A percentile compares a stretch with the other conserved stretches of the same genome.
Conservation (phyloP, 2,329 filamentous ascomycete species). For the Xylaria sp. region DNA sequence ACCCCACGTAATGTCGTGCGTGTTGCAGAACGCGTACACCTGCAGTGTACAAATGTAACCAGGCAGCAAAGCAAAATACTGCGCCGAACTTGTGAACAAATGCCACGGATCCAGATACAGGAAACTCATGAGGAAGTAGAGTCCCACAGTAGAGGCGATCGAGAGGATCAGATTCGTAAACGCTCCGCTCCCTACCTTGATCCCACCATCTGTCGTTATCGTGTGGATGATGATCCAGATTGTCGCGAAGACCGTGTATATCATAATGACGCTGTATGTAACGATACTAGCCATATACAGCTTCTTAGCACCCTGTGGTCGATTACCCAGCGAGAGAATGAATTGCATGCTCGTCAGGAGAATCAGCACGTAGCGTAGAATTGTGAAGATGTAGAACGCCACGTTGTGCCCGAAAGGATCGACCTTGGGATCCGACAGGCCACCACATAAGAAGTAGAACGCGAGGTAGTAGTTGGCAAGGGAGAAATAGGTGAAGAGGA, state of each 20-base stretch:
- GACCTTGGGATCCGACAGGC: constrained; percentile 78
- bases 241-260: constrained; percentile 89
- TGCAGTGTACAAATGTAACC: constrained; percentile 97
- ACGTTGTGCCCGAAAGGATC: constrained; percentile 94
- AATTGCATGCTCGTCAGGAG: constrained; percentile 95
- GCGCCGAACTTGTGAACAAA: constrained; percentile 91
- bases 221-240: constrained; percentile 92
- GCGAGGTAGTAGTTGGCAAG: constrained; percentile 99
- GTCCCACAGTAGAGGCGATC: constrained; percentile 85
- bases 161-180: constrained; percentile 96
- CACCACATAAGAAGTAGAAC: constrained; percentile 97
- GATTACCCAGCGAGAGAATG: constrained; percentile 94
- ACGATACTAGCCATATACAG: constrained; percentile 91
- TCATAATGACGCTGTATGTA: constrained; percentile 93
- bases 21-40: constrained; percentile 99
- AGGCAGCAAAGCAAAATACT: constrained; percentile 94
- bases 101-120: constrained; percentile 99
- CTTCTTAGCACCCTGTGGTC: constrained; percentile 92
- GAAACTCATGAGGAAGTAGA: constrained; percentile 97
- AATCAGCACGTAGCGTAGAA: constrained; percentile 86
- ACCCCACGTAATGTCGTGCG: constrained; percentile 98
- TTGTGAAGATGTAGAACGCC: constrained; percentile 84
- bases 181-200: constrained; percentile 82
- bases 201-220: constrained; percentile 56
- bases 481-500: constrained; percentile 97